Evolutionary conservation across 176 grass and related monocot species (phyloP), one percentile per base, ranked within the genome.

Genomic region (Hyparrhenia diplandra): DNA sequence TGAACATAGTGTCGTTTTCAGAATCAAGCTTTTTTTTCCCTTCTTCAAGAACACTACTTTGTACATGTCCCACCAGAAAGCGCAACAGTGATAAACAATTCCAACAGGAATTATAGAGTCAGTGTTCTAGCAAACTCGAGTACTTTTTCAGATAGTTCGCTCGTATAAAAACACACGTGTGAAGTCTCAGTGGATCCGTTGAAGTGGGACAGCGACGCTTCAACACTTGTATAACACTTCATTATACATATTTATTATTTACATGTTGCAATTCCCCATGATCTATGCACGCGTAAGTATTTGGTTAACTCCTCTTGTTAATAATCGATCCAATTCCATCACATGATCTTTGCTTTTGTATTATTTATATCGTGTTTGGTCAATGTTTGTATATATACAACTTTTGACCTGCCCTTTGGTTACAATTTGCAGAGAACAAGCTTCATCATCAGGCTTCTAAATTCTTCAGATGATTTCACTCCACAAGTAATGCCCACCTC

Each of bases 221-320:
- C 7, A 65, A 60, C 39, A 76, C 52, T 20, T 64, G 18, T 41
- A 67, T 41, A 76, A n/a, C n/a, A 12, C 32, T 14, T 47, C 13
- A 47, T 43, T 55, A 24, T 6, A 11, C n/a, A n/a, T n/a, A n/a
- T n/a, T n/a, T n/a, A n/a, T n/a, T 18, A 2, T 65, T 13, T 35
- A 24, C 7, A 45, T 45, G 13, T 69, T 84, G 75, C 81, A 88
- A 74, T 68, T 79, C 68, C n/a, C 23, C 86, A 74, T 74, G 69
- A 30, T 47, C 35, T 46, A 37, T 37, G n/a, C 46, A 73, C 5
- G 14, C 16, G n/a, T n/a, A n/a, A n/a, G 8, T 27, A 54, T 55
- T 76, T 68, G 62, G 39, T 76, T 25, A 69, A 18, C 24, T 24
- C 43, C 6, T 30, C 39, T 57, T 17, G n/a, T 58, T 67, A 59